These are phyloP conservation scores for Nemania diffusa DNA, from an alignment of 2,329 filamentous ascomycete species.

Conservation along the genomic window DNA sequence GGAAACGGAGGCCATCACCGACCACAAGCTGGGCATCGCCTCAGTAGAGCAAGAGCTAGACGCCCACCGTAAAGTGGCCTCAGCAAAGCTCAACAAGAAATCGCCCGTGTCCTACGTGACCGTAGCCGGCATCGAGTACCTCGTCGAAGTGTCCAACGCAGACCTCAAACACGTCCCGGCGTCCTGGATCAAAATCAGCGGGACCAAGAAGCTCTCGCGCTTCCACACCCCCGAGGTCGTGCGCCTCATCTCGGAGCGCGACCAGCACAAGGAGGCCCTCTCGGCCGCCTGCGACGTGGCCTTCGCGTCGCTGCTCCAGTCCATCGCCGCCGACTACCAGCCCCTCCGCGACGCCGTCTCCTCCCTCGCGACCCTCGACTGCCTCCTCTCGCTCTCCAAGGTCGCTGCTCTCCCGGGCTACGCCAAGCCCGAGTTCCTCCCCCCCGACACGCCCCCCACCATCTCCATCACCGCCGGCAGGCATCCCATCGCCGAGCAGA, in stretches of 20 bases:
- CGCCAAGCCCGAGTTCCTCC: conserved; percentile 75
- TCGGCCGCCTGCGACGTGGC: conserved; percentile 90
- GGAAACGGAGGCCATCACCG: conserved; percentile 88
- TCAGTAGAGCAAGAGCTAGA: conserved; percentile 90
- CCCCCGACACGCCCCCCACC: conserved; percentile 70
- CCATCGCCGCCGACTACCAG: conserved; percentile 87
- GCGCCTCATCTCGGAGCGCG: conserved; percentile 82
- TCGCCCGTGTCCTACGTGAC: conserved; percentile 80
- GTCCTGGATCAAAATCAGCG: conserved; percentile 93
- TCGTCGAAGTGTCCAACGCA: conserved; percentile 88
- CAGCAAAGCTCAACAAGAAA: conserved; percentile 76
- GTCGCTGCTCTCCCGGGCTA: conserved; percentile 91
- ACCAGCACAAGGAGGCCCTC: conserved; percentile 93
- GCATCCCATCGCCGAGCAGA: conserved; percentile 95
- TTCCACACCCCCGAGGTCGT: conserved; percentile 96
- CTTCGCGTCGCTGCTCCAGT: conserved; percentile 75
- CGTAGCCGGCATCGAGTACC: conserved; percentile 90
- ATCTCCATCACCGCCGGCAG: conserved; percentile 80
- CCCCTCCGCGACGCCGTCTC: conserved; percentile 88
- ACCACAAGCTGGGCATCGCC: conserved; percentile 91
- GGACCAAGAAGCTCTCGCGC: conserved; percentile 89
- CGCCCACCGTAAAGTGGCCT: conserved; percentile 76
- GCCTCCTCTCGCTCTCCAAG: conserved; percentile 84
- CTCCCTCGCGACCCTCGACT: conserved; percentile 87
- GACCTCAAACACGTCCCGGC: conserved; percentile 89